These are phyloP conservation scores for Saccharum hybrid DNA, from an alignment of 202 grass and related monocot genomes.

Conservation along the genomic window DNA sequence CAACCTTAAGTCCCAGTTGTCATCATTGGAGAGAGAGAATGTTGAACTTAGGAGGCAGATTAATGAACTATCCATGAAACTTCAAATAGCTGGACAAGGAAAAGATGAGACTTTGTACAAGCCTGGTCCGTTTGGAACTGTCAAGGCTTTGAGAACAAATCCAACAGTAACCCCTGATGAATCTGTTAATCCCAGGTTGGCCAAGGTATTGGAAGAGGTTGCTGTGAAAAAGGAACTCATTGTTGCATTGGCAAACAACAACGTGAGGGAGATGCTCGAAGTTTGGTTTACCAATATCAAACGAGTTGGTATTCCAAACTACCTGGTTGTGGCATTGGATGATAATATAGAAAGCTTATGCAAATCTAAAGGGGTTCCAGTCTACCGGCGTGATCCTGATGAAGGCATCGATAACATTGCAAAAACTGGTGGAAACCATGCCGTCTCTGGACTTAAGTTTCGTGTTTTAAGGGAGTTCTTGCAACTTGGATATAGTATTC, in stretches of 20 bases:
- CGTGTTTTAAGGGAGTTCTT: constrained; percentile 80
- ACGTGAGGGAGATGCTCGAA: constrained; percentile 74
- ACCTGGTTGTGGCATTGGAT: constrained; percentile 83
- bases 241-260: constrained; percentile 83
- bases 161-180: constrained; percentile 64
- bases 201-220: constrained; percentile 64
- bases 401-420: constrained; percentile 65
- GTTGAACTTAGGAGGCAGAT: constrained; percentile 71
- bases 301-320: constrained; percentile 73
- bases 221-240: constrained; percentile 74
- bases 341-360: constrained; percentile 65
- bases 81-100: constrained; percentile 64
- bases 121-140: constrained; percentile 66
- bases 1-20: constrained; percentile 57
- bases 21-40: constrained; percentile 57
- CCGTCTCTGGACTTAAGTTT: constrained; percentile 81
- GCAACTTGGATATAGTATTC: constrained; percentile 79
- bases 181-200: constrained; percentile 72
- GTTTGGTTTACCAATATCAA: constrained; percentile 77
- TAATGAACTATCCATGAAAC: constrained; percentile 58
- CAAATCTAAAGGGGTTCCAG: constrained; percentile 64
- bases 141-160: constrained; percentile 75
- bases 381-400: constrained; percentile 72
- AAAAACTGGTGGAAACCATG: constrained; percentile 73
- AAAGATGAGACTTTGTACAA: constrained; percentile 61